These are phyloP conservation scores for Talaromyces verruculosus DNA, from an alignment of 2,329 filamentous ascomycete genomes.

Conservation along the genomic window DNA sequence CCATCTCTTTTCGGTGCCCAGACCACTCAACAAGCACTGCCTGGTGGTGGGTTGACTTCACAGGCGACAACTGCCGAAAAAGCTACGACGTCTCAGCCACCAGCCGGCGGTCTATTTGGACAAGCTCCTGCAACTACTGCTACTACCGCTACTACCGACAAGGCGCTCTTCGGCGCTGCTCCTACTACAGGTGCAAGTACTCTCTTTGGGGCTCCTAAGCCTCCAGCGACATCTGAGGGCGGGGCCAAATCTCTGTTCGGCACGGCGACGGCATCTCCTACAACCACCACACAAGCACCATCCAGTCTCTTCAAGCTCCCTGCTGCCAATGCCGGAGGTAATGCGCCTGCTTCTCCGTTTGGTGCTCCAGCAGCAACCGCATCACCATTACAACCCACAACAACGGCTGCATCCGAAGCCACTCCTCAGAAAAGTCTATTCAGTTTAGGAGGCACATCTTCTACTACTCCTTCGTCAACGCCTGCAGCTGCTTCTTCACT, in stretches of 20 bases:
- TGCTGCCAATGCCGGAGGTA: constrained; percentile 26
- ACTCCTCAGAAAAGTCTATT: constrained; percentile 40
- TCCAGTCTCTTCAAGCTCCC: constrained; percentile 33
- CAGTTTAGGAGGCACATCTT: constrained; percentile 31
- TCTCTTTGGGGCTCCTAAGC: constrained; percentile 20
- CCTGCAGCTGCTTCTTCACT: constrained; percentile 33
- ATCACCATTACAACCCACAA: constrained; percentile 26
- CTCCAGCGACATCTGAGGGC: constrained; percentile 27
- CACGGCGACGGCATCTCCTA: constrained; percentile 23
- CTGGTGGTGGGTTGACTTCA: constrained; percentile 29
- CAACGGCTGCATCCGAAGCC: constrained; percentile 32
- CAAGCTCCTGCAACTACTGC: constrained; percentile 18
- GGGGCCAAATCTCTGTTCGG: constrained; percentile 34
- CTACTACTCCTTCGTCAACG: constrained; percentile 34
- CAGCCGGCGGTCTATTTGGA: constrained; percentile 33
- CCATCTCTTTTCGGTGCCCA: constrained; percentile 31
- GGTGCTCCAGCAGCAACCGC: constrained; percentile 12
- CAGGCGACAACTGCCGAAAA: constrained; percentile 24
- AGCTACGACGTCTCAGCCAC: constrained; percentile 30
- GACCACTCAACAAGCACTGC: constrained; percentile 31
- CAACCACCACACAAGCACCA: constrained; percentile 27
- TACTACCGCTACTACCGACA: constrained; percentile 25
- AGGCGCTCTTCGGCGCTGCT: constrained; percentile 34
- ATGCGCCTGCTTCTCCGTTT: constrained; percentile 16
- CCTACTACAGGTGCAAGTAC: constrained; percentile 19